Percentiles rank a stretch among this genome's conserved stretches.
Evolutionary conservation across 768 basidiomycete genomes (phyloP).

Genomic region (Phlegmacium glaucopus): DNA sequence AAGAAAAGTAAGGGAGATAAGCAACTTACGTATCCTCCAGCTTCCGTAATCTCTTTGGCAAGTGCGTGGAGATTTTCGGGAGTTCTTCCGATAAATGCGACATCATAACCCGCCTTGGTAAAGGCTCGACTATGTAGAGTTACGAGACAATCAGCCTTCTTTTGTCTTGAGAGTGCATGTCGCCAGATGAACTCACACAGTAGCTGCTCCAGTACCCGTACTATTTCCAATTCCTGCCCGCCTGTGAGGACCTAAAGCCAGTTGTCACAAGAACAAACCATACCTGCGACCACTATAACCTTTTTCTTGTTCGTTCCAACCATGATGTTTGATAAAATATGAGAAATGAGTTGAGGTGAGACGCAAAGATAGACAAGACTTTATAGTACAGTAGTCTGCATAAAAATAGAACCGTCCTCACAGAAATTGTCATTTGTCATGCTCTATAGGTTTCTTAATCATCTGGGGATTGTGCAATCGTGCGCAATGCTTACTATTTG

Average conservation of each 20-base stretch:
- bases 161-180: not conserved
- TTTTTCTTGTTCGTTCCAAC: slow-evolving; percentile 36
- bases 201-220: slow-evolving; percentile 53
- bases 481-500: too few species aligned
- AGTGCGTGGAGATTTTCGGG: slow-evolving; percentile 47
- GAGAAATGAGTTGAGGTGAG: too few species aligned
- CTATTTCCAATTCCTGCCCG: slow-evolving; percentile 41
- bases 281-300: slow-evolving; percentile 58
- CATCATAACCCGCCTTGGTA: slow-evolving; percentile 58
- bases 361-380: too few species aligned
- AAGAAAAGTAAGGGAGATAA: not conserved
- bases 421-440: too few species aligned
- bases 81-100: slow-evolving; percentile 64
- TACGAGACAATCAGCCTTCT: not conserved
- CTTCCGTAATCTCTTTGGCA: slow-evolving; percentile 49
- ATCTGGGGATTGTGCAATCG: too few species aligned
- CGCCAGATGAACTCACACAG: slow-evolving; percentile 41
- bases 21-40: slow-evolving; percentile 54
- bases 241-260: not conserved
- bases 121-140: slow-evolving; percentile 47
- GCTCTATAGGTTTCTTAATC: not conserved
- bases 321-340: slow-evolving; percentile 15
- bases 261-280: slow-evolving; percentile 14
- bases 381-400: too few species aligned
- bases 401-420: too few species aligned